Evolutionary conservation across 345 rosid genomes (phyloP).

Genomic region (Sisymbrium altissimum): DNA sequence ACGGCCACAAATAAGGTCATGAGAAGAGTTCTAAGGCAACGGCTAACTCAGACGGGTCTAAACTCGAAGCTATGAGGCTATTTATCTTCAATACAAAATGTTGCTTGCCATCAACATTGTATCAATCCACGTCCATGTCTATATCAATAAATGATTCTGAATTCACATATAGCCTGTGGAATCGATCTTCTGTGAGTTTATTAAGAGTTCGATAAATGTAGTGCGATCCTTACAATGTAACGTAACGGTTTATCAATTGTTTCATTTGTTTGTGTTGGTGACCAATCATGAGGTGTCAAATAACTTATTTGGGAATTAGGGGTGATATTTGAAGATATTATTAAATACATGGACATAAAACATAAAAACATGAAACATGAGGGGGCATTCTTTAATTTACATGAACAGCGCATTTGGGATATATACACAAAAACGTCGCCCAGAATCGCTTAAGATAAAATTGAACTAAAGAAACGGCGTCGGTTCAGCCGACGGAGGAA

Average conservation of each 20-base stretch:
- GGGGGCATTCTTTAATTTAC: neutral
- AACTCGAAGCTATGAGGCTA: slow-evolving; percentile 55
- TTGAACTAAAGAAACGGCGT: slow-evolving; percentile 22
- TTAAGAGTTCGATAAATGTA: neutral
- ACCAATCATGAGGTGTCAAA: neutral
- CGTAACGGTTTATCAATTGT: neutral
- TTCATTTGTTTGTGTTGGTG: neutral
- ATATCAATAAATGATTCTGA: neutral
- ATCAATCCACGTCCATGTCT: neutral
- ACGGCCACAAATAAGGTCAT: slow-evolving; percentile 93
- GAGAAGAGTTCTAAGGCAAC: slow-evolving; percentile 88
- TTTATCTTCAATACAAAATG: neutral
- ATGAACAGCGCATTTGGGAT: neutral
- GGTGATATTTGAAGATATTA: neutral
- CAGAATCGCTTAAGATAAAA: neutral
- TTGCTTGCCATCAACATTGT: slow-evolving; percentile 11
- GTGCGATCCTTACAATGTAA: neutral
- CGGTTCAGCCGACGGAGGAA: slow-evolving; percentile 26
- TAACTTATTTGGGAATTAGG: neutral
- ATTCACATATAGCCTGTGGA: neutral
- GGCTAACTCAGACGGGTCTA: slow-evolving; percentile 42
- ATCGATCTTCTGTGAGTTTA: neutral
- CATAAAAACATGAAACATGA: neutral
- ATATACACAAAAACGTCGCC: neutral
- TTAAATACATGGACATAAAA: neutral